Percentiles rank a stretch among this genome's conserved stretches.
Conservation (phyloP, 257 asterid genomes). For the Ocimum tenuiflorum region DNA sequence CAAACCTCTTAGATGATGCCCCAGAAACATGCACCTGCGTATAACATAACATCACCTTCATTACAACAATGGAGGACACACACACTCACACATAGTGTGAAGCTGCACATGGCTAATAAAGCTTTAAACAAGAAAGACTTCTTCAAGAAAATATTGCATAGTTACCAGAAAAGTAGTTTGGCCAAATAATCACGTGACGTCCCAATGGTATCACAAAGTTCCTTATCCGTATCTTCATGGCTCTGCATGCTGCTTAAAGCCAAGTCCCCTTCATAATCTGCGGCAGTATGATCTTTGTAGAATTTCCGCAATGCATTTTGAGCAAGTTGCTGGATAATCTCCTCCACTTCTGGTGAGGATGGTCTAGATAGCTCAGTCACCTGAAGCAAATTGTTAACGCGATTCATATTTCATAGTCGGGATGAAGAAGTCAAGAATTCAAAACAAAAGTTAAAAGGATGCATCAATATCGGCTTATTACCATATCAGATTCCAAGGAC, state of each 20-base stretch:
- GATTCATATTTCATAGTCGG: neutral
- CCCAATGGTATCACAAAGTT: conserved; percentile 34
- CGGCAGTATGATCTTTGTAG: conserved; percentile 48
- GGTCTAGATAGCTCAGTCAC: conserved; percentile 80
- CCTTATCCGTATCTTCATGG: conserved; percentile 27
- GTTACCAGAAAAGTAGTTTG: conserved; percentile 92
- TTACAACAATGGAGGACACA: neutral
- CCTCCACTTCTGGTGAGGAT: conserved; percentile 86
- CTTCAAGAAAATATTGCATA: neutral
- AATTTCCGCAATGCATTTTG: conserved; percentile 50
- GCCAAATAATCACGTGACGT: conserved; percentile 93
- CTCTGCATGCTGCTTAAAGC: conserved; percentile 30
- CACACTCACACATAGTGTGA: no score
- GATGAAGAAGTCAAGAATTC: conserved; percentile 9
- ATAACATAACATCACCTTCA: neutral
- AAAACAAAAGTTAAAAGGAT: neutral
- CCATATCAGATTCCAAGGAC: conserved; percentile 88
- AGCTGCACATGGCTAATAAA: neutral
- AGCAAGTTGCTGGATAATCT: conserved; percentile 80
- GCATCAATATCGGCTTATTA: conserved; percentile 23
- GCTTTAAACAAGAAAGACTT: neutral
- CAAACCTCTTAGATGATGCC: conserved; percentile 94
- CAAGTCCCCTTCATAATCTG: conserved; percentile 27
- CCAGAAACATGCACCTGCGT: conserved; percentile 94
- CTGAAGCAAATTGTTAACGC: conserved; percentile 32